Evolutionary conservation across 2,329 filamentous ascomycete genomes (phyloP).

Genomic region (Decorospora gaudefroyi): DNA sequence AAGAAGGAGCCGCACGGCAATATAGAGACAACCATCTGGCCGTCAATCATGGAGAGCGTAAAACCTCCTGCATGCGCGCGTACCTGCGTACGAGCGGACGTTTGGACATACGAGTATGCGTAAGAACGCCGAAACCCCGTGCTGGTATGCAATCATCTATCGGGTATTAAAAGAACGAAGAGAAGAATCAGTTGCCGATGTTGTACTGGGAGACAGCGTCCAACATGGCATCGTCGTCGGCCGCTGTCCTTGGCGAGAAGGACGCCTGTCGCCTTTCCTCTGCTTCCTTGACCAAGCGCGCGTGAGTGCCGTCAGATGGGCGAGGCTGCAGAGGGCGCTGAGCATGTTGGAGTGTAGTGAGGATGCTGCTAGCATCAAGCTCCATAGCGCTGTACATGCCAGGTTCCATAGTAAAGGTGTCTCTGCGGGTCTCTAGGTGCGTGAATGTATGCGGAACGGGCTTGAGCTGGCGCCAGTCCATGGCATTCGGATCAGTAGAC

Average conservation of each 20-base stretch:
- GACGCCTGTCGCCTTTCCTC: constrained; percentile 33
- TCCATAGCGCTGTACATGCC: constrained; percentile 46
- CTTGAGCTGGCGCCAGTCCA: constrained; percentile 42
- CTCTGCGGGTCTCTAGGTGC: constrained; percentile 20
- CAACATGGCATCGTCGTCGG: constrained; percentile 8
- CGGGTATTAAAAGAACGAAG: not conserved
- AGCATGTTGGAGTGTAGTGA: constrained; percentile 43
- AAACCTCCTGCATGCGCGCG: no score
- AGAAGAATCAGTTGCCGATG: not conserved
- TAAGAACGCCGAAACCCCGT: constrained; percentile 3
- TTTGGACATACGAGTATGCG: not conserved
- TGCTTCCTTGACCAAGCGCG: constrained; percentile 36
- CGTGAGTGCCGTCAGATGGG: constrained; percentile 37
- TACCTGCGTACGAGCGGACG: not conserved
- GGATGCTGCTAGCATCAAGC: constrained; percentile 45
- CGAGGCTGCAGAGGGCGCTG: constrained; percentile 36
- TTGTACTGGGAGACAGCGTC: constrained; percentile 8
- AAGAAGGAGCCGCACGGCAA: not conserved
- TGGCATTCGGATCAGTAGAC: constrained; percentile 32
- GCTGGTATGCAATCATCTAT: not conserved
- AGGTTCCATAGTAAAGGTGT: constrained; percentile 34
- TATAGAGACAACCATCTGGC: no score
- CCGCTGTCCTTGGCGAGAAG: constrained; percentile 23
- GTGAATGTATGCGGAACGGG: constrained; percentile 26
- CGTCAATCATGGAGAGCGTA: no score